phyloP scores from a whole-genome alignment of 345 rosid species.

The Eucalyptus erythrocorys region DNA sequence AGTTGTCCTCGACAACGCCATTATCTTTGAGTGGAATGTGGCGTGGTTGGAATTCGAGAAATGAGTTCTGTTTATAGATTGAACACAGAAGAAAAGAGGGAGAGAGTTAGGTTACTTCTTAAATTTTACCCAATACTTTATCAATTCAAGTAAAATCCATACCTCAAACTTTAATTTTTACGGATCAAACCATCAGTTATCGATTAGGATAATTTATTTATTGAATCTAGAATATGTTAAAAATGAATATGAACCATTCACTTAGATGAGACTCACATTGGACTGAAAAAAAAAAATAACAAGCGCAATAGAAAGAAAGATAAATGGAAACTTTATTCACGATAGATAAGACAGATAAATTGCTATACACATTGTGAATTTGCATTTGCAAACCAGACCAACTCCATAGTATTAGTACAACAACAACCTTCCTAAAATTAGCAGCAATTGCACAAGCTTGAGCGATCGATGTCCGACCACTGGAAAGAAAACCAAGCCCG shows the following conservation, averaged over 20 bases:
- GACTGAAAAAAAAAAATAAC: not conserved
- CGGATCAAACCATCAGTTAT: not conserved
- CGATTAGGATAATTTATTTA: not conserved
- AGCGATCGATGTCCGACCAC: no score
- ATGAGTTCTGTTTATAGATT: not conserved
- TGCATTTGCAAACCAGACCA: not conserved
- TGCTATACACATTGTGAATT: not conserved
- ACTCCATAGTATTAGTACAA: not conserved
- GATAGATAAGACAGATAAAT: not conserved
- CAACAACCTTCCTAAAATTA: no score
- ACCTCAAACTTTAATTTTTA: no score
- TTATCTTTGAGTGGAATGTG: not conserved
- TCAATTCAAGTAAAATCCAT: no score
- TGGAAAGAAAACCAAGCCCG: no score
- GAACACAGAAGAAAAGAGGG: not conserved
- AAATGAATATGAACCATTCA: not conserved
- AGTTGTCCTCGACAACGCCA: not conserved
- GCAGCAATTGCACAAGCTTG: no score
- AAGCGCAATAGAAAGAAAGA: not conserved
- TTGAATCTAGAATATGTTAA: not conserved
- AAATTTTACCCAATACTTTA: not conserved
- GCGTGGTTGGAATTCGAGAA: not conserved
- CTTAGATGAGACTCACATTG: not conserved
- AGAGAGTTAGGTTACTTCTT: not conserved
- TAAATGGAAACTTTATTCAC: not conserved